Base-by-base conservation (phyloP, 352 stramenopile species). In the Globisporangium splendens region DNA sequence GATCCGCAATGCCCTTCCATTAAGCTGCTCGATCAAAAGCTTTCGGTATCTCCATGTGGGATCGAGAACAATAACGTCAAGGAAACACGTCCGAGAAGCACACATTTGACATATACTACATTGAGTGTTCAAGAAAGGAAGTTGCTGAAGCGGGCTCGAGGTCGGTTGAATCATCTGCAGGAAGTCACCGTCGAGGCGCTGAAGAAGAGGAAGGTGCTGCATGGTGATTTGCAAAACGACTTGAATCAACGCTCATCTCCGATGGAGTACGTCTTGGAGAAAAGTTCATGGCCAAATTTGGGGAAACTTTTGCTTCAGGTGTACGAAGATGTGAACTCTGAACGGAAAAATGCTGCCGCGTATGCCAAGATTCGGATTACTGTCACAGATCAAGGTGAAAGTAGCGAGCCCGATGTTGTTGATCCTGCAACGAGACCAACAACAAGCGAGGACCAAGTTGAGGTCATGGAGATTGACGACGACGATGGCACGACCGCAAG, bases 271-370 rank as follows among this genome's bases (percentile, higher is more conserved):
- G 46, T 72, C 20, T 57, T 91, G 31, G 61, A 73, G 24, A 50
- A 75, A 42, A 55, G 57, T 1, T 86, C 78, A 10, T 91, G 81
- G 81, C 65, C 53, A 39, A 70, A 42, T 20, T 54, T 91, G 3
- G 81, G 81, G 1, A 78, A 85, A 62, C 41, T 91, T 10, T 58
- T 91, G 38, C 61, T 91, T 17, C 68, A 86, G 61, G 75, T 76
- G 1, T 88, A 83, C 54, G 78, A 91, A 28, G 81, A 91, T 7
- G 69, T 68, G 12, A 71, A 68, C 24, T 72, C 62, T n/a, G 68
- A 74, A 35, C 46, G 59, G 22, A 46, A 60, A 0, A 55, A 47
- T 15, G 41, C 69, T 48, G 65, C 68, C 8, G 13, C 62, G 24
- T 60, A 59, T 38, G 65, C 61, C 4, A 43, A 46, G 10, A 55